Conservation (phyloP, 306 rosid species). For the Prunus fruticosa region DNA sequence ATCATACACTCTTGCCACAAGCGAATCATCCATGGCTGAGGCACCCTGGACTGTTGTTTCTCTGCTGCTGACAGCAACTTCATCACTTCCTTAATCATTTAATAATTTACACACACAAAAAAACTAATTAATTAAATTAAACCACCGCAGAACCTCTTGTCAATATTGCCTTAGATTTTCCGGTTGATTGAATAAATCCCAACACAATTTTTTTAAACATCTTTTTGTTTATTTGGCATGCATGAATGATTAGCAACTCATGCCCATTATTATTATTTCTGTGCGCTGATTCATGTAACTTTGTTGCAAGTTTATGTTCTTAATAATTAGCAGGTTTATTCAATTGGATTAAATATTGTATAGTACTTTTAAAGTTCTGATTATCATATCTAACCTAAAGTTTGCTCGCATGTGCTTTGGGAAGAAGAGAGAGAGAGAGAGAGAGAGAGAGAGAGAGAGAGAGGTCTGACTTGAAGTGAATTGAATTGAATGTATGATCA, state of each 20-base stretch:
- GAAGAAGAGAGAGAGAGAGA: neutral
- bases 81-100: neutral
- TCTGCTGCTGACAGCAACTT: neutral
- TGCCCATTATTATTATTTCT: conserved; percentile 8
- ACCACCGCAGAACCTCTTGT: neutral
- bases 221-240: neutral
- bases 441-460: neutral
- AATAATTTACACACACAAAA: neutral
- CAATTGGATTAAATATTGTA: neutral
- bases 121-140: neutral
- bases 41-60: neutral
- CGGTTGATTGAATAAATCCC: neutral
- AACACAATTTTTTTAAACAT: neutral
- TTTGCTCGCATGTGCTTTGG: conserved; percentile 21
- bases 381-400: conserved; percentile 20
- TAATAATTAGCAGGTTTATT: conserved; percentile 9
- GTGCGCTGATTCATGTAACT: neutral
- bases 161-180: neutral
- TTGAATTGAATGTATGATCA: conserved; percentile 18
- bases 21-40: conserved; percentile 15
- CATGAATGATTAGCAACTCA: conserved; percentile 16
- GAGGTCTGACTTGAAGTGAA: neutral
- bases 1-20: neutral
- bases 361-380: conserved; percentile 5
- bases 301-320: conserved; percentile 8